These are phyloP conservation scores for Massariosphaeria phaeospora DNA, from an alignment of 495 filamentous ascomycete species.

Conservation along the genomic window DNA sequence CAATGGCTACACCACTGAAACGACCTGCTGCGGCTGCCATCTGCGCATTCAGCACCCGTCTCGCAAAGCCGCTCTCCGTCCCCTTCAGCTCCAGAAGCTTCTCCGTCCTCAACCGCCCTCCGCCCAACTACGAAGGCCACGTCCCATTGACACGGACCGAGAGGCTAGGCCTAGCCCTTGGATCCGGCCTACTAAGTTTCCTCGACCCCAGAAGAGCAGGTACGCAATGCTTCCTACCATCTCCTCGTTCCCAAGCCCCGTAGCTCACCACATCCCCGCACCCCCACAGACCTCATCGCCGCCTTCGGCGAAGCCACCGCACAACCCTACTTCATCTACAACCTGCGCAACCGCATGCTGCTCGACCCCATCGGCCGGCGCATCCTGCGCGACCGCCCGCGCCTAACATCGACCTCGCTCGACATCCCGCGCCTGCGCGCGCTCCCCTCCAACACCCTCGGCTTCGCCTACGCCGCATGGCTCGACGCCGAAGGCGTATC, in stretches of 20 bases:
- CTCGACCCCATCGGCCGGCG: conserved; percentile 74
- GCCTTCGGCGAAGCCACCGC: conserved; percentile 89
- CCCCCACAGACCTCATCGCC: conserved; percentile 74
- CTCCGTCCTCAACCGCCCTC: conserved; percentile 74
- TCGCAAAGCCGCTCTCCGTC: conserved; percentile 7
- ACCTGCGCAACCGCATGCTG: conserved; percentile 89
- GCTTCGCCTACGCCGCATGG: conserved; percentile 81
- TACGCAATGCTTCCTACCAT: conserved; percentile 38
- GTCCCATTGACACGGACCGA: conserved; percentile 78
- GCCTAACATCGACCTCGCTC: conserved; percentile 76
- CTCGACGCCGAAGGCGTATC: conserved; percentile 87
- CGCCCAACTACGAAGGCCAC: conserved; percentile 83
- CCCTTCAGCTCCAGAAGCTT: conserved; percentile 46
- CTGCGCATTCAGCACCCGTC: background rate
- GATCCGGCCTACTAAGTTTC: conserved; percentile 75
- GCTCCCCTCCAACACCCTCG: conserved; percentile 70
- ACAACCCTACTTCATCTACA: conserved; percentile 90
- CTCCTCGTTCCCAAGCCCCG: background rate
- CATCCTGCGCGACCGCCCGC: conserved; percentile 84
- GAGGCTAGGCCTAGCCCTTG: conserved; percentile 69
- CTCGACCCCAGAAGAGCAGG: conserved; percentile 74
- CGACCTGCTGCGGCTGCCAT: background rate
- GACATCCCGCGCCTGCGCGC: conserved; percentile 63
- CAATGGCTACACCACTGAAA: conserved; percentile 20
- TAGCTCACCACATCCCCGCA: background rate